Percentiles rank a stretch among this genome's conserved stretches.
Conservation (phyloP, 257 asterid species). For the Leptodermis oblonga region DNA sequence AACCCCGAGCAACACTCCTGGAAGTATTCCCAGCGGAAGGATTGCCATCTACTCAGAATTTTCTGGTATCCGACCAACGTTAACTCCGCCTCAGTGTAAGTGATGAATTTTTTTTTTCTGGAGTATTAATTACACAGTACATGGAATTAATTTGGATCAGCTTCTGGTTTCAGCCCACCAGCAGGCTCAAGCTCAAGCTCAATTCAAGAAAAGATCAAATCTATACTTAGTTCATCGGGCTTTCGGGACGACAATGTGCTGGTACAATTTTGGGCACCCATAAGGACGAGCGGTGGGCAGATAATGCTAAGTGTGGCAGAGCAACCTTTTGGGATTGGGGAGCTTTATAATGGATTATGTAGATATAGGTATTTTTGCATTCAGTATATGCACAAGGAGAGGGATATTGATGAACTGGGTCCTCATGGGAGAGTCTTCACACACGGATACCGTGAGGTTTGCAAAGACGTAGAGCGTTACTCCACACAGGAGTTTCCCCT, state of each 20-base stretch:
- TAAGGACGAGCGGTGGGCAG: background rate
- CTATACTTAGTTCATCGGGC: background rate
- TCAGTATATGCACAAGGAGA: background rate
- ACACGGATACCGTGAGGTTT: background rate
- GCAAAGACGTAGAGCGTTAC: background rate
- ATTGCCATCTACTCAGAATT: too few relatives aligned
- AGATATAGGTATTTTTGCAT: background rate
- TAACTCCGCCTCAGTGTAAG: too few relatives aligned
- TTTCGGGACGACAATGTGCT: background rate
- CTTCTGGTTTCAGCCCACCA: background rate
- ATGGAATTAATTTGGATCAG: too few relatives aligned
- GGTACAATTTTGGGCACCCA: background rate
- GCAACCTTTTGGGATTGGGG: background rate
- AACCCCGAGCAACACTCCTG: too few relatives aligned
- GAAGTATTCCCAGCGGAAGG: too few relatives aligned
- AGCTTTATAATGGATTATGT: background rate
- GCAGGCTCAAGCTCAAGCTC: background rate
- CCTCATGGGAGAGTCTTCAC: background rate
- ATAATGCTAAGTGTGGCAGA: background rate
- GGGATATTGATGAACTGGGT: background rate
- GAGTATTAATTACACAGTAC: background rate
- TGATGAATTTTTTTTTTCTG: too few relatives aligned
- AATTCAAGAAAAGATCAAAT: background rate
- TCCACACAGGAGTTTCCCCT: background rate
- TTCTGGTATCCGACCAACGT: background rate